Conservation (phyloP, 1,284 basidiomycete species). For the Melampsora americana region DNA sequence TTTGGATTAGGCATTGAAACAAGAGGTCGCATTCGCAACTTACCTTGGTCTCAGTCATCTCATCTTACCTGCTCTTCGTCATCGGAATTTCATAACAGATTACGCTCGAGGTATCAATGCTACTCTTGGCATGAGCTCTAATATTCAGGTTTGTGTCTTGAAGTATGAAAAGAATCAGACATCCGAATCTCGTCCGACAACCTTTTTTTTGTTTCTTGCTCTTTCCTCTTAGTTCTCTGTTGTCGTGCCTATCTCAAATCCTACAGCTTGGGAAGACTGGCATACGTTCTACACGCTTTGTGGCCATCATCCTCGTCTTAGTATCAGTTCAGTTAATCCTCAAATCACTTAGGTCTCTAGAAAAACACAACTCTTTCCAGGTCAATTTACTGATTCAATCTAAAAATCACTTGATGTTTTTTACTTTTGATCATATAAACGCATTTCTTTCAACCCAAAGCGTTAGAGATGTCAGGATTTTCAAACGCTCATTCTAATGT, state of each 20-base stretch:
- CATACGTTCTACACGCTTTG: constrained; percentile 85
- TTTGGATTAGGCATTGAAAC: constrained; percentile 71
- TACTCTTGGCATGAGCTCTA: constrained; percentile 63
- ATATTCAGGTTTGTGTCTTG: constrained; percentile 46
- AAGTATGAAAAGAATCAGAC: constrained; percentile 35
- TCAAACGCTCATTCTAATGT: constrained; percentile 53
- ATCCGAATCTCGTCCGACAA: constrained; percentile 52
- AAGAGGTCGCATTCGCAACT: constrained; percentile 87
- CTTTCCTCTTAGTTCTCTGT: constrained; percentile 17
- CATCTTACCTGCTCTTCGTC: constrained; percentile 84
- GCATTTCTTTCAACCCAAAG: no score
- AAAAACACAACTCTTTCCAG: no score
- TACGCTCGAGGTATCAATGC: constrained; percentile 86
- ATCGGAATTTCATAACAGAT: constrained; percentile 76
- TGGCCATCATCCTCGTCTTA: constrained; percentile 73
- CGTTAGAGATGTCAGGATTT: constrained; percentile 82
- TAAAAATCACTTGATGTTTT: no score
- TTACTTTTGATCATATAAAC: no score
- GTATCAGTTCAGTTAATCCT: constrained; percentile 40
- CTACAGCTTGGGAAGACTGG: constrained; percentile 91
- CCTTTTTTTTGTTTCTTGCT: constrained; percentile 6
- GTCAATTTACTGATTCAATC: no score
- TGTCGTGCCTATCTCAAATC: constrained; percentile 28
- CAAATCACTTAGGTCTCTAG: no score
- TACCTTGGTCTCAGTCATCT: constrained; percentile 82